phyloP scores from a whole-genome alignment of 169 alveolate genomes.

The Pseudocohnilembus persalinus region DNA sequence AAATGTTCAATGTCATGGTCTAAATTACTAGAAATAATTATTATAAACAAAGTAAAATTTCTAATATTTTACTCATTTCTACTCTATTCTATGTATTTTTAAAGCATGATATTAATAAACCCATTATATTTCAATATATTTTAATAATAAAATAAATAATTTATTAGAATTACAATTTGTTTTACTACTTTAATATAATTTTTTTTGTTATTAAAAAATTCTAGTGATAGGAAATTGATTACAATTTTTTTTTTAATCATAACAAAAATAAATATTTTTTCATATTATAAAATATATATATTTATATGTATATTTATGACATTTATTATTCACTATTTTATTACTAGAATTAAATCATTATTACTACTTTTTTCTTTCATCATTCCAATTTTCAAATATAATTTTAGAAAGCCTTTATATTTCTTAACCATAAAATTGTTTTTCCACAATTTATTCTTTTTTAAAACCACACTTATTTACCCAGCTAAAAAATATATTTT shows the following conservation, averaged over 20 bases:
- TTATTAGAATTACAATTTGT: too few relatives aligned
- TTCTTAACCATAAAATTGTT: background rate
- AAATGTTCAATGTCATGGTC: background rate
- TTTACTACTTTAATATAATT: too few relatives aligned
- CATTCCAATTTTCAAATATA: constrained; percentile 29
- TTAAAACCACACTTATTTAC: background rate
- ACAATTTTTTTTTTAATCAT: too few relatives aligned
- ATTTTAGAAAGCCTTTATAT: background rate
- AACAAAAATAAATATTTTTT: too few relatives aligned
- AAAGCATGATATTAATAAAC: background rate
- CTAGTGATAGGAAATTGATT: too few relatives aligned
- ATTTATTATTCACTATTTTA: too few relatives aligned
- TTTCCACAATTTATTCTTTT: background rate
- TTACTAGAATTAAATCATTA: background rate
- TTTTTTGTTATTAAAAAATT: too few relatives aligned
- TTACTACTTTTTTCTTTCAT: constrained; percentile 6
- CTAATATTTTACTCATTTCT: background rate
- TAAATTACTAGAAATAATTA: too few relatives aligned
- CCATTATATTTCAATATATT: background rate
- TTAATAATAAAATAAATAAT: too few relatives aligned
- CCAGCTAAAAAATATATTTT: background rate
- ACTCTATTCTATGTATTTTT: background rate
- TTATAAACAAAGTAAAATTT: background rate
- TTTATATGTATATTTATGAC: background rate
- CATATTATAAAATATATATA: too few relatives aligned